Percentiles rank a stretch among this genome's conserved stretches.
Evolutionary conservation across 768 basidiomycete genomes (phyloP).

Genomic region (Steccherinum ochraceum): DNA sequence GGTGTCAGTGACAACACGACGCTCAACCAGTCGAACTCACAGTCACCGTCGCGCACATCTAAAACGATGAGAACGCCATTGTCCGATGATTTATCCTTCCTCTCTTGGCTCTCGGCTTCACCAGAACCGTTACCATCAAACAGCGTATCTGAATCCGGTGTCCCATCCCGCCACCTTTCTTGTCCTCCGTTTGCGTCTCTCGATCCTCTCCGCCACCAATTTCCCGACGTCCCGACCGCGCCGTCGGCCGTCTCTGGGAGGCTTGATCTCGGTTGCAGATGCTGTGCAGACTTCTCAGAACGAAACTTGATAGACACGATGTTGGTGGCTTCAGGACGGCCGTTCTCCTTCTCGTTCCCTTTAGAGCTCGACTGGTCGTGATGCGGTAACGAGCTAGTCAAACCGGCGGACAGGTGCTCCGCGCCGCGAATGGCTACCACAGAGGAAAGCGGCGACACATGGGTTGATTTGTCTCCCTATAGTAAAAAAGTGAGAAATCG

Average conservation of each 20-base stretch:
- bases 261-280: neutral
- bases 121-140: neutral
- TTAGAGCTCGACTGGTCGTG: slow-evolving; percentile 5
- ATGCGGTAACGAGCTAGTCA: slow-evolving; percentile 26
- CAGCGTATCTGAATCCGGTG: neutral
- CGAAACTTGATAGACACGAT: slow-evolving; percentile 14
- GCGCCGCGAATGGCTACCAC: slow-evolving; percentile 39
- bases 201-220: slow-evolving; percentile 18
- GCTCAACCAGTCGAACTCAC: too few relatives aligned
- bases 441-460: slow-evolving; percentile 32
- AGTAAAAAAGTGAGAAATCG: too few relatives aligned
- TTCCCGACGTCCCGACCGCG: neutral
- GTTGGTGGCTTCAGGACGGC: slow-evolving; percentile 1
- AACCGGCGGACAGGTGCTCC: slow-evolving; percentile 9
- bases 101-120: slow-evolving; percentile 1
- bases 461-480: neutral
- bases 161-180: slow-evolving; percentile 3
- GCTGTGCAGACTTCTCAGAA: neutral
- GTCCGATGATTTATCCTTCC: slow-evolving; percentile 1
- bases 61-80: slow-evolving; percentile 18
- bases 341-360: slow-evolving; percentile 1
- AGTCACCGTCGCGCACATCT: slow-evolving; percentile 16
- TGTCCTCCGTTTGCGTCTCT: slow-evolving; percentile 10
- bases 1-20: too few relatives aligned
- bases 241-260: neutral